A percentile compares a stretch with the other conserved stretches of the same genome.
Conservation (phyloP, 805 yeast genomes). For the Starmerella bombi region DNA sequence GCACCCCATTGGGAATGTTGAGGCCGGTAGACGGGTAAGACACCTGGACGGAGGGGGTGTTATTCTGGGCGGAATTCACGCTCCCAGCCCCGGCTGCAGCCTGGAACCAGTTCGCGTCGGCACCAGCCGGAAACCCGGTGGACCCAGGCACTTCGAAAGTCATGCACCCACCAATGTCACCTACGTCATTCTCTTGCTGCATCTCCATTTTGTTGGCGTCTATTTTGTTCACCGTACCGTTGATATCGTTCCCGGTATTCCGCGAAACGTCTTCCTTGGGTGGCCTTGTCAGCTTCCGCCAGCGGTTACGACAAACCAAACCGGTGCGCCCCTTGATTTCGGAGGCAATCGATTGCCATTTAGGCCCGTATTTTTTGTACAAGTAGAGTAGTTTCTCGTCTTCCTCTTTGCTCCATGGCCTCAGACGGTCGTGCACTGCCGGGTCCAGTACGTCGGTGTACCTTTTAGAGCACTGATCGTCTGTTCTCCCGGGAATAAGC, state of each 20-base stretch:
- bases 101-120: constrained; percentile 16
- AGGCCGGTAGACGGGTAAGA: neutral
- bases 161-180: neutral
- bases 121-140: constrained; percentile 18
- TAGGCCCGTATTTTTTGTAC: constrained; percentile 64
- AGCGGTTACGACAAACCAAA: constrained; percentile 78
- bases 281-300: constrained; percentile 69
- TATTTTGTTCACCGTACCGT: neutral
- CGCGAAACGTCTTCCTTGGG: neutral
- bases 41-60: too few species aligned
- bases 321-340: constrained; percentile 72
- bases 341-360: constrained; percentile 71
- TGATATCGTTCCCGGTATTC: neutral
- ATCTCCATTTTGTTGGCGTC: neutral
- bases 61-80: neutral
- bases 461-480: constrained; percentile 88
- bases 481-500: constrained; percentile 72
- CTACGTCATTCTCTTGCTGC: neutral
- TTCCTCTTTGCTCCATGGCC: constrained; percentile 70
- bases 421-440: constrained; percentile 54
- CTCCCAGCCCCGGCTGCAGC: neutral
- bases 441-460: constrained; percentile 84
- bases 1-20: constrained; percentile 2
- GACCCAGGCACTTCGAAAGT: constrained; percentile 16
- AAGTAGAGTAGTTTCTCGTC: constrained; percentile 55